A percentile compares a stretch with the other conserved stretches of the same genome.
Evolutionary conservation across 257 asterid species (phyloP).

Genomic region (Solanum chmielewskii): DNA sequence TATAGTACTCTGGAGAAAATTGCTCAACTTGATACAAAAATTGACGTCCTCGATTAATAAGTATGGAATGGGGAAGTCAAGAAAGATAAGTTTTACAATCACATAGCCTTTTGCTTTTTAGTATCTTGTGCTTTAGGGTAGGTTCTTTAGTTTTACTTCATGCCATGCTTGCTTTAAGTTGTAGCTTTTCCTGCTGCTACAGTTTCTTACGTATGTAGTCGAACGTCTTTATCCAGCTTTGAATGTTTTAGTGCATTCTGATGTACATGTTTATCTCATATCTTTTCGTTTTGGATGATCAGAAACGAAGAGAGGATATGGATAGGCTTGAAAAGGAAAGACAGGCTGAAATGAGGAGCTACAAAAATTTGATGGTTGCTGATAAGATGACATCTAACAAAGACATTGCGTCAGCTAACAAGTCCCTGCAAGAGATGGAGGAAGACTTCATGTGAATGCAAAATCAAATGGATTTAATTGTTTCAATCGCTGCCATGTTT

Average conservation of each 20-base stretch:
- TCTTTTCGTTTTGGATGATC: neutral
- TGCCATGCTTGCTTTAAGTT: neutral
- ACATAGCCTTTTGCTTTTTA: neutral
- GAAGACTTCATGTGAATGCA: slow-evolving; percentile 84
- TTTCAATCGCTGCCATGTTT: neutral
- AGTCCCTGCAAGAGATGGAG: slow-evolving; percentile 88
- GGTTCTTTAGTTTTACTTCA: neutral
- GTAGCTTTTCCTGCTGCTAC: neutral
- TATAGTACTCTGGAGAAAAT: neutral
- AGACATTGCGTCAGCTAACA: slow-evolving; percentile 73
- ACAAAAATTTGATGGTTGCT: slow-evolving; percentile 92
- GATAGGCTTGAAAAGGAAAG: slow-evolving; percentile 82
- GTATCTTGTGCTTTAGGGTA: neutral
- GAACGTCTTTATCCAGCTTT: neutral
- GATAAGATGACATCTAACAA: slow-evolving; percentile 96
- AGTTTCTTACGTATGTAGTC: neutral
- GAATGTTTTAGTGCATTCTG: neutral
- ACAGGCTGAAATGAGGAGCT: slow-evolving; percentile 85
- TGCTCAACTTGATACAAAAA: neutral
- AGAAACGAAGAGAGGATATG: slow-evolving; percentile 87
- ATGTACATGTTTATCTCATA: neutral
- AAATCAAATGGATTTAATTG: neutral
- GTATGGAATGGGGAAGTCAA: neutral
- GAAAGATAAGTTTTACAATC: neutral
- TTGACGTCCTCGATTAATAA: neutral